Evolutionary conservation across 1,139 yeast species (phyloP).

Genomic region (Pichia sp.): DNA sequence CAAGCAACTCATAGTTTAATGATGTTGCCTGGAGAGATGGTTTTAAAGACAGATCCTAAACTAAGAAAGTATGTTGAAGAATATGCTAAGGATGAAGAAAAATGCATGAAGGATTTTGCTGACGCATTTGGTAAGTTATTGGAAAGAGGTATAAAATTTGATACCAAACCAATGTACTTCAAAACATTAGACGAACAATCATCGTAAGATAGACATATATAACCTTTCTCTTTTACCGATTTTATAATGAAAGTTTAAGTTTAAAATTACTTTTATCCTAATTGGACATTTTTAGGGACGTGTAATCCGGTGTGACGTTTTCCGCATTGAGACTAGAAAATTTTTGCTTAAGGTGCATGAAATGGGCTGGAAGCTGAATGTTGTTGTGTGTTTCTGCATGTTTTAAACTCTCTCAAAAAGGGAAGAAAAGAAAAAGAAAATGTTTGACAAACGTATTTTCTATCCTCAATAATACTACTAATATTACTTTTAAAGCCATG

Average conservation of each 20-base stretch:
- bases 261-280: too few relatives aligned
- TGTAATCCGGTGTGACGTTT: too few relatives aligned
- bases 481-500: constrained; percentile 34
- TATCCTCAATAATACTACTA: background rate
- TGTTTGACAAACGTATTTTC: too few relatives aligned
- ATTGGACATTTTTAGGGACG: too few relatives aligned
- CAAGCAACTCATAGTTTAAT: constrained; percentile 60
- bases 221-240: too few relatives aligned
- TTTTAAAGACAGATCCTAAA: constrained; percentile 43
- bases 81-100: constrained; percentile 49
- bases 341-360: too few relatives aligned
- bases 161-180: constrained; percentile 44
- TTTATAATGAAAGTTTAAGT: too few relatives aligned
- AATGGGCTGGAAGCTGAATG: too few relatives aligned
- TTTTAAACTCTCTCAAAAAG: too few relatives aligned
- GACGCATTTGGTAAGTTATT: constrained; percentile 47
- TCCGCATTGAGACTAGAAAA: too few relatives aligned
- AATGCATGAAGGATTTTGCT: constrained; percentile 49
- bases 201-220: background rate
- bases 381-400: too few relatives aligned
- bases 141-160: constrained; percentile 53
- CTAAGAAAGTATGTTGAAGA: constrained; percentile 46
- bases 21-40: constrained; percentile 65
- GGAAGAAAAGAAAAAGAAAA: too few relatives aligned
- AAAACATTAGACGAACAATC: constrained; percentile 68